These are phyloP conservation scores for Diphasiastrum complanatum DNA, from an alignment of 83 land plant species.

Conservation along the genomic window DNA sequence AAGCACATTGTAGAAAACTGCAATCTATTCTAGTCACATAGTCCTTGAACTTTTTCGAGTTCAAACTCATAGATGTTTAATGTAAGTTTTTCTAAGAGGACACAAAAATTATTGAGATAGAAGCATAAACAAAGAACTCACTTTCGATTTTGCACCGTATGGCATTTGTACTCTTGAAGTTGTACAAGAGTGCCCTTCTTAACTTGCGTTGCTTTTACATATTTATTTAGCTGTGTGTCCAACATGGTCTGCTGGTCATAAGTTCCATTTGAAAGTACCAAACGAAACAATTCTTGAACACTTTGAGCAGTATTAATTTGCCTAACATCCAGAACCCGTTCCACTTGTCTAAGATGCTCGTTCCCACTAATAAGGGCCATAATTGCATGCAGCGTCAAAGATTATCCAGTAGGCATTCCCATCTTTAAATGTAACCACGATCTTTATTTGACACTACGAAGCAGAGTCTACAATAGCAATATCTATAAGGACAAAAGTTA, in stretches of 20 bases:
- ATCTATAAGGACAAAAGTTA: too few species aligned
- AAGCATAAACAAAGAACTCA: conserved; percentile 13
- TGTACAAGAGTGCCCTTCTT: conserved; percentile 54
- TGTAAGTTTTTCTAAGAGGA: too few species aligned
- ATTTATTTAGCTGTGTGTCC: conserved; percentile 58
- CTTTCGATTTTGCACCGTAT: conserved; percentile 58
- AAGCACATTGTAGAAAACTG: too few species aligned
- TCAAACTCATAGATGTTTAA: too few species aligned
- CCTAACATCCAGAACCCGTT: conserved; percentile 47
- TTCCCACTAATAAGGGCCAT: too few species aligned
- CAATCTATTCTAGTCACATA: too few species aligned
- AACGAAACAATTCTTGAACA: conserved; percentile 45
- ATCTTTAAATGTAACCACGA: too few species aligned
- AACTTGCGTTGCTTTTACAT: conserved; percentile 40
- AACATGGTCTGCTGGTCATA: conserved; percentile 74
- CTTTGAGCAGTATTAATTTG: conserved; percentile 41
- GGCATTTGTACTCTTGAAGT: conserved; percentile 51
- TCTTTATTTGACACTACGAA: too few species aligned
- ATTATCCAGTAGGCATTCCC: too few species aligned
- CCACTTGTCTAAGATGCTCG: conserved; percentile 24
- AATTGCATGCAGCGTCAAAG: too few species aligned
- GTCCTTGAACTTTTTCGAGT: too few species aligned
- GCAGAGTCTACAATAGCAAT: too few species aligned
- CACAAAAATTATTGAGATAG: neutral
- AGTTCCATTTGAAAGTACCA: conserved; percentile 60